phyloP scores from a whole-genome alignment of 306 rosid species.

The Begonia loranthoides region DNA sequence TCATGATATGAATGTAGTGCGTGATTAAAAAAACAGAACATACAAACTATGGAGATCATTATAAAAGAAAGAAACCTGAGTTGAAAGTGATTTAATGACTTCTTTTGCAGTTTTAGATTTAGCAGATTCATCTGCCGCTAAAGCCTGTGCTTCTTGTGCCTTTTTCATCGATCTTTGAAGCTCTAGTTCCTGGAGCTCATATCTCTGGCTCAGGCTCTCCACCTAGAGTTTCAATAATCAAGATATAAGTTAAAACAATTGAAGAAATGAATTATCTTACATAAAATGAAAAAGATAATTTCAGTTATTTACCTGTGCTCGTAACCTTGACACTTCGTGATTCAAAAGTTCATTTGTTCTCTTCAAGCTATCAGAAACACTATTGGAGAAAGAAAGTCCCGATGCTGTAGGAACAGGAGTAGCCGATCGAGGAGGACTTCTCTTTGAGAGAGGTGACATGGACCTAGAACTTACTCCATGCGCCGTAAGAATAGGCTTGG shows the following conservation, averaged over 20 bases:
- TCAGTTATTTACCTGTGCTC: slow-evolving; percentile 46
- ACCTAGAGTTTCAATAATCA: slow-evolving; percentile 36
- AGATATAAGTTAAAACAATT: neutral
- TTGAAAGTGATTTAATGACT: slow-evolving; percentile 80
- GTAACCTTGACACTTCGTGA: slow-evolving; percentile 70
- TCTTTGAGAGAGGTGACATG: slow-evolving; percentile 83
- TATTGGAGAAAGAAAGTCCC: slow-evolving; percentile 88
- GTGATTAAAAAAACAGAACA: neutral
- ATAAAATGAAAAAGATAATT: slow-evolving; percentile 3
- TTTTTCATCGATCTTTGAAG: slow-evolving; percentile 66
- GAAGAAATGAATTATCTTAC: neutral
- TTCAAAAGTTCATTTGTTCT: slow-evolving; percentile 81
- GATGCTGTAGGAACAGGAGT: slow-evolving; percentile 89
- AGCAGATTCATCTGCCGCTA: slow-evolving; percentile 74
- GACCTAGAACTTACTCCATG: slow-evolving; percentile 81
- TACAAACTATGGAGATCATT: slow-evolving; percentile 8
- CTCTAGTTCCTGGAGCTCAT: slow-evolving; percentile 75
- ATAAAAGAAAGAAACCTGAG: slow-evolving; percentile 52
- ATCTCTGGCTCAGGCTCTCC: slow-evolving; percentile 62
- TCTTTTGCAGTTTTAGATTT: slow-evolving; percentile 87
- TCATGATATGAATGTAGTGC: too few species aligned
- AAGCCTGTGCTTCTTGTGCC: slow-evolving; percentile 65
- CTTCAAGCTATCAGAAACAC: slow-evolving; percentile 63
- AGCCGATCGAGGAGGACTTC: slow-evolving; percentile 96
- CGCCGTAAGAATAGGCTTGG: slow-evolving; percentile 58